Evolutionary conservation across 371 early-diverging fungal genomes (phyloP).

Genomic region (Nematocida minor): DNA sequence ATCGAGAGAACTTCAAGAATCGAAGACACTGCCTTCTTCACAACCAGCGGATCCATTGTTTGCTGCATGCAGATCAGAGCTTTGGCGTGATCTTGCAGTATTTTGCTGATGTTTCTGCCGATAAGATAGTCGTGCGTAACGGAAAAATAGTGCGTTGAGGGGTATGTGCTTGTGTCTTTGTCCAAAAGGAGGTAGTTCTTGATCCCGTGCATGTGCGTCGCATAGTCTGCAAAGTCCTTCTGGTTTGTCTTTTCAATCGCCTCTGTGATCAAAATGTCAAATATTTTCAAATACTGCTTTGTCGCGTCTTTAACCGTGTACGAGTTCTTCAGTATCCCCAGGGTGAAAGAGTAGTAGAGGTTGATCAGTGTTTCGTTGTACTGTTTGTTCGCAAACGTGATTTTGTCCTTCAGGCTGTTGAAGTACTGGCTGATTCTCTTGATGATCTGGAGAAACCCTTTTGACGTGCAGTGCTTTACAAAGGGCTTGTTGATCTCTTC

Average conservation of each 20-base stretch:
- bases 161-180: background rate
- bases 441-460: background rate
- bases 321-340: constrained; percentile 13
- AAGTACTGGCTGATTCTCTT: background rate
- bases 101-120: background rate
- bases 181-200: constrained; percentile 15
- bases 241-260: background rate
- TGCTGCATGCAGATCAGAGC: background rate
- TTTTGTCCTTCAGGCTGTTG: background rate
- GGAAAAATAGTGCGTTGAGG: background rate
- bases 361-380: background rate
- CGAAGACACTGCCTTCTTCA: background rate
- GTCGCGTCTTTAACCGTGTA: background rate
- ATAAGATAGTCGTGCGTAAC: background rate
- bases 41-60: background rate
- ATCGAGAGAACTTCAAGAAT: constrained; percentile 2
- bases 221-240: background rate
- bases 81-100: background rate
- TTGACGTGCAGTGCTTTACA: constrained; percentile 6
- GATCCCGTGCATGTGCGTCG: background rate
- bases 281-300: background rate
- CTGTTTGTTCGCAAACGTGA: background rate
- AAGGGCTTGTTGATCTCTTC: background rate
- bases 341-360: constrained; percentile 27
- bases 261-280: background rate